Evolutionary conservation across 345 rosid genomes (phyloP), one percentile per base, ranked within the genome.

Genomic region (Eucalyptus grandis): DNA sequence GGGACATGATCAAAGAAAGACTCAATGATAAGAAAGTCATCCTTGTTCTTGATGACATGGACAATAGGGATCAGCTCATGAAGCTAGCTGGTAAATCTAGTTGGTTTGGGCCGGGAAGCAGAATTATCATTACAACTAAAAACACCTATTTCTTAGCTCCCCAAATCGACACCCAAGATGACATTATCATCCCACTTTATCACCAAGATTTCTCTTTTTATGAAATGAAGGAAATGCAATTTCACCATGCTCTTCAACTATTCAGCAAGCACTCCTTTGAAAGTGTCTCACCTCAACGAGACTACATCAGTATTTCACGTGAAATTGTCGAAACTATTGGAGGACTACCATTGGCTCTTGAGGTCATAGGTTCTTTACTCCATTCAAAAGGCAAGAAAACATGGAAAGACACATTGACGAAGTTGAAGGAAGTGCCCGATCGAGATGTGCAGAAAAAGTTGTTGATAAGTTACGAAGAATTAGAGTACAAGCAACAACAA

Each of bases 241-340:
- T 30, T 62, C 4, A 30, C 69, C 69, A 62, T 62, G 69, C 77
- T 65, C 37, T 65, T 69, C 81, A 69, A 17, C 81, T 69, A 8
- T 69, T 69, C 1, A 69, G 43, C 81, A 69, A 69, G 81, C 24
- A 9, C 24, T 69, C 43, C 12, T 67, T 67, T 9, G 43, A 16
- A 7, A 31, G 43, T 4, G 80, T 2, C 6, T 69, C 44, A 31
- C 43, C 24, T 31, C 81, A 2, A 16, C 24, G 0, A 0, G 81
- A 69, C 1, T 69, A 16, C 13, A 69, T 3, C 1, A 5, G 0
- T 4, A 34, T 69, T 4, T 69, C 81, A 34, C 1, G 4, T 4
- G 43, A 69, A 31, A 31, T 69, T 34, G 44, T 69, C 2, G 9
- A 3, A 31, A n/a, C 2, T 5, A 8, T 0, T 8, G 24, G 81